Base-by-base conservation (phyloP, 805 yeast genomes). In the Yamadazyma insecticola region DNA sequence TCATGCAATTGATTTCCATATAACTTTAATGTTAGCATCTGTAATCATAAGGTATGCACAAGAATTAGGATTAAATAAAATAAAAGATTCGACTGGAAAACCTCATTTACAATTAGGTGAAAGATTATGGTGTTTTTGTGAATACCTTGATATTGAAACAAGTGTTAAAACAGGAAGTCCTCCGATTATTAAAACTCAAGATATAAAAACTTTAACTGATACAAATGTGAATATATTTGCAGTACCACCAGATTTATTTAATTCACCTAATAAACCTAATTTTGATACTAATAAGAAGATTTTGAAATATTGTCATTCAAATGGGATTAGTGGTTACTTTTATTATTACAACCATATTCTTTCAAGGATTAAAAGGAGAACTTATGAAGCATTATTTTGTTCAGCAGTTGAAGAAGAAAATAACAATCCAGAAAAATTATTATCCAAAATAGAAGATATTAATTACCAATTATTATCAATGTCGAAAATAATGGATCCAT, bases 51-150 rank as follows among this genome's bases (percentile, higher is more conserved):
- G 60, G 11, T 47, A 44, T 30, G 63, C 63, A 4, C 55, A 53
- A 27, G 59, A 52, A 12, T 32, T 57, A 31, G 63, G 62, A 0
- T 36, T 60, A 12, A 55, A 58, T 32, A 39, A 53, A 6, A 25
- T 37, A 5, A 20, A n/a, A n/a, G n/a, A n/a, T n/a, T n/a, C n/a
- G n/a, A n/a, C n/a, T n/a, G n/a, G n/a, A 2, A 29, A 23, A 2
- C 41, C 28, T 3, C 55, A 50, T 18, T 31, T 32, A 8, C 39
- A 39, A 7, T 26, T 27, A n/a, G 23, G 35, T 11, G 40, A 51
- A 30, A 32, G 42, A 9, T 24, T 60, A 3, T 58, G 65, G 65
- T 43, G 51, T 41, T 50, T 47, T 17, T 57, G 63, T 36, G 55
- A 52, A 24, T 41, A 40, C 24, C 26, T 48, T 15, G 64, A 59